phyloP scores from a whole-genome alignment of 345 rosid genomes.

The Salix caprea region DNA sequence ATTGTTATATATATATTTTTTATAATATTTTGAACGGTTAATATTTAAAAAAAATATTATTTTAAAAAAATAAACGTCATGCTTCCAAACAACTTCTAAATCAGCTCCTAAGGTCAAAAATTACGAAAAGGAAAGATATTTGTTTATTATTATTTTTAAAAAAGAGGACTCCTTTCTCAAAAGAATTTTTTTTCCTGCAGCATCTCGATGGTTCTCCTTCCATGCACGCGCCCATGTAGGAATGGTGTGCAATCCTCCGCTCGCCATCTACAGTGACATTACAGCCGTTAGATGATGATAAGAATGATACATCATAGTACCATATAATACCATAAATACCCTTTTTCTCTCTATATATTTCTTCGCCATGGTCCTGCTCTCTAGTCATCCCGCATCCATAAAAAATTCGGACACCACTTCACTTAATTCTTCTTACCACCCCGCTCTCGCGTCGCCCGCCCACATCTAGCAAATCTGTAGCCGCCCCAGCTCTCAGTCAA shows the following conservation, averaged over 20 bases:
- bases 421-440: conserved; percentile 3
- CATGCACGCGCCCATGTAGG: conserved; percentile 14
- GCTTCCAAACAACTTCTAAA: too few relatives aligned
- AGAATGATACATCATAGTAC: not conserved
- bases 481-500: conserved; percentile 45
- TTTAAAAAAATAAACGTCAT: too few relatives aligned
- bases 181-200: too few relatives aligned
- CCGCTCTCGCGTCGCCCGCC: too few relatives aligned
- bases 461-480: not conserved
- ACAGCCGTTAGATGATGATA: conserved; percentile 31
- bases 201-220: too few relatives aligned
- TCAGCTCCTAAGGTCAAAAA: too few relatives aligned
- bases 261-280: conserved; percentile 10
- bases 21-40: too few relatives aligned
- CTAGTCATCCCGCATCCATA: conserved; percentile 31
- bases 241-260: not conserved
- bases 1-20: too few relatives aligned
- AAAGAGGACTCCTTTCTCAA: too few relatives aligned
- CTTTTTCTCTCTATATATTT: not conserved
- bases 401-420: conserved; percentile 5
- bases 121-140: too few relatives aligned
- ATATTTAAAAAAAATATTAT: too few relatives aligned
- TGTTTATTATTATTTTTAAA: too few relatives aligned
- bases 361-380: not conserved
- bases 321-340: not conserved